Evolutionary conservation across 352 stramenopile genomes (phyloP), one percentile per base, ranked within the genome.

Genomic region (Globisporangium orthogonon): DNA sequence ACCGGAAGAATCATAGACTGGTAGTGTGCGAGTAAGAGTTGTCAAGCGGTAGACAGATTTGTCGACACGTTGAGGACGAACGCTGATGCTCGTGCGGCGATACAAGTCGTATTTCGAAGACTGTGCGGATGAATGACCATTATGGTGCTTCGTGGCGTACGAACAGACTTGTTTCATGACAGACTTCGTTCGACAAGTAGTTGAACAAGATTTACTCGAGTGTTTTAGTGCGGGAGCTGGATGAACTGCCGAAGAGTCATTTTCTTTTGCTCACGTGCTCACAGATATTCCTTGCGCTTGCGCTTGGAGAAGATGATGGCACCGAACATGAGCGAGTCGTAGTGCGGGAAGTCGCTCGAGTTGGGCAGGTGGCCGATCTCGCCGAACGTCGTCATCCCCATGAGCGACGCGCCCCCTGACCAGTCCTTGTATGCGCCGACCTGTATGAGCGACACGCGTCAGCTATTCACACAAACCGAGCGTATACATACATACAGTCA

Each of bases 281-380:
- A 89, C 30, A 91, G 62, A 35, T 89, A 88, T 60, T 89, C 75
- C 62, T 87, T 87, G 45, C 83, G 83, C 55, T 82, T 90, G 54
- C 81, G 81, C 61, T 89, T 93, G 50, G 82, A 92, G 61, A 89
- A 95, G 64, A 92, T 87, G 56, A 95, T 84, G 37, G 80, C 82
- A 17, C 83, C 83, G 53, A 95, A 95, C 85, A 95, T 95, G 69
- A 95, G 81, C 66, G 83, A 91, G 56, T 95, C 85, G 54, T 92
- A 95, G 68, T 93, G 85, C 41, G 85, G 85, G 41, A 87, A 83
- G 61, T 90, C 78, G 60, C 74, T 90, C 62, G 78, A 84, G 58
- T 91, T 79, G 14, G 78, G 77, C 60, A 95, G 47, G 59, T 93
- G 85, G 3, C 85, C 85, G 50, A 95, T 91, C 70, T 95, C 82